Evolutionary conservation across 768 basidiomycete species (phyloP), one percentile per base, ranked within the genome.

Genomic region (Sarcodon aspratus): DNA sequence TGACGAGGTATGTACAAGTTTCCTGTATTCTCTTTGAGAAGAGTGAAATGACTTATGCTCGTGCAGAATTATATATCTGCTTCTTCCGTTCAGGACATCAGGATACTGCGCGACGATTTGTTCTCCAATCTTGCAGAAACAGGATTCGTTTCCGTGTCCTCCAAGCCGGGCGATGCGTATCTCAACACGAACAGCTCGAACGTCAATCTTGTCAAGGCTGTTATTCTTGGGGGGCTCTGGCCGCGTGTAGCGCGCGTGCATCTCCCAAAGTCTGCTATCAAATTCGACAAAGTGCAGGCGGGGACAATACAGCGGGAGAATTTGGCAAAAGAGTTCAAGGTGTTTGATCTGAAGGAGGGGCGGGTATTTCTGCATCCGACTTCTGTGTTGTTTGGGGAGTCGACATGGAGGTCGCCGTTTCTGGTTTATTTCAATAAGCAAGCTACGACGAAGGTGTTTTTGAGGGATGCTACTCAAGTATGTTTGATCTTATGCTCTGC

Each of bases 271-370:
- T 78, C 78, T 12, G 80, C 77, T 8, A 78, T 85, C 59, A 86
- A 85, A 61, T 97, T 89, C 59, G 88, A 94, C 66, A 79, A 83
- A 57, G 76, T 92, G 1, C 83, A 87, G 53, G 79, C 79, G 6
- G 94, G 94, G 1, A 78, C 90, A 0, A 71, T 95, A 9, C 85
- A 84, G 56, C 81, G 89, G 37, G 90, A 92, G 52, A 87, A 90
- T 56, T 76, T 76, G 35, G 90, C 91, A 17, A 78, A 78, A 51
- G 90, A 96, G 59, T 86, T 83, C 72, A 82, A 83, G 62, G 74
- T 92, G 53, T 87, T 75, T 54, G 92, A 95, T 60, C 62, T 84
- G 46, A 67, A 69, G 44, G 60, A 62, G 9, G 72, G 68, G 9
- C 70, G 88, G 8, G 83, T 89, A 7, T 92, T 91, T 66, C 61